Percentiles rank a stretch among this genome's conserved stretches.
Evolutionary conservation across 306 rosid genomes (phyloP).

Genomic region (Dalbergia cultrata): DNA sequence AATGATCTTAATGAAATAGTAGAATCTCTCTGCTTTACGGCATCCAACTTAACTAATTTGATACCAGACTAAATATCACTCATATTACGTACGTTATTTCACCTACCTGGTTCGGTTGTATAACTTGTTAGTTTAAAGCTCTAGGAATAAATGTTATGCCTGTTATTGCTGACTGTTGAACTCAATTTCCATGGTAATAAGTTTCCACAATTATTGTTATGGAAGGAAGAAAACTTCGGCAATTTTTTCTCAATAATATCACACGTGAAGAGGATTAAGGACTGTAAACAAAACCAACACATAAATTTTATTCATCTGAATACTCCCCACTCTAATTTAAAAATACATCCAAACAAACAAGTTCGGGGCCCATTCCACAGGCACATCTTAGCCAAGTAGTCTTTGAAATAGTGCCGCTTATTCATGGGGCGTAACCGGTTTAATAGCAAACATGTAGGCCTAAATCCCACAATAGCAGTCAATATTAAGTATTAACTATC

Average conservation of each 20-base stretch:
- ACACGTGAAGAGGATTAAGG: neutral
- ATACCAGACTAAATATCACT: neutral
- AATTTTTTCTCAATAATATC: neutral
- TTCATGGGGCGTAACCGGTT: constrained; percentile 23
- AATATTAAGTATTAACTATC: constrained; percentile 51
- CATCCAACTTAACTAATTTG: neutral
- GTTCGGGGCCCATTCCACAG: neutral
- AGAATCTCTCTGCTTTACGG: neutral
- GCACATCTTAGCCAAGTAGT: neutral
- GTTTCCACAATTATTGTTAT: neutral
- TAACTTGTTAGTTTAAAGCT: too few species aligned
- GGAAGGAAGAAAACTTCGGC: neutral
- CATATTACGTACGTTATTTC: too few species aligned
- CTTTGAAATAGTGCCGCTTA: constrained; percentile 2
- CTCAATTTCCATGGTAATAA: neutral
- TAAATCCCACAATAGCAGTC: neutral
- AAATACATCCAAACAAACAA: constrained; percentile 11
- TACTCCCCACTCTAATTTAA: neutral
- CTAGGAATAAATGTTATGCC: too few species aligned
- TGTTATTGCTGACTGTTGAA: too few species aligned
- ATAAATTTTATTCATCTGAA: constrained; percentile 17
- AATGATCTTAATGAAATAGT: neutral
- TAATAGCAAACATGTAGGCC: neutral
- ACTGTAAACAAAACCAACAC: neutral
- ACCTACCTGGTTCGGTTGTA: neutral